phyloP scores from a whole-genome alignment of 2,329 filamentous ascomycete species.

The Hypoxylon sp. region DNA sequence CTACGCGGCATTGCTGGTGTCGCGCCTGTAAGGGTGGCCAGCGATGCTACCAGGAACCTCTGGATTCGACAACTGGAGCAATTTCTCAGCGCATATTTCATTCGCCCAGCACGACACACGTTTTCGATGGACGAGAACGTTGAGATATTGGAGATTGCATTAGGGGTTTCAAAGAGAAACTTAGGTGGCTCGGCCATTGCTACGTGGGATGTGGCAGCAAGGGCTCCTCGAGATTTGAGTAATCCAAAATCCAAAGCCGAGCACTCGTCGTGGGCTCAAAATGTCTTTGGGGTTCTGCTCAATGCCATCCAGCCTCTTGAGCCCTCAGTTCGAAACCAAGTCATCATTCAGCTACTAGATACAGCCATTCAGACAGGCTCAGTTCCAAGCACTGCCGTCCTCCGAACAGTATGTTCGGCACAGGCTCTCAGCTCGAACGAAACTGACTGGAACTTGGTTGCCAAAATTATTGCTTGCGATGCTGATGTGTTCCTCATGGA shows the following conservation, averaged over 20 bases:
- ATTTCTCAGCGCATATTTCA: slow-evolving; percentile 65
- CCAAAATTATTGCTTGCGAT: slow-evolving; percentile 60
- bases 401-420: slow-evolving; percentile 52
- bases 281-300: slow-evolving; percentile 47
- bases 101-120: slow-evolving; percentile 64
- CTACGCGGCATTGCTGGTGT: slow-evolving; percentile 52
- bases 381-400: slow-evolving; percentile 51
- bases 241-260: slow-evolving; percentile 51
- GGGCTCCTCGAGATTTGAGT: slow-evolving; percentile 47
- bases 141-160: slow-evolving; percentile 58
- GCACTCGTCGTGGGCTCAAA: slow-evolving; percentile 49
- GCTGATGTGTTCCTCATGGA: slow-evolving; percentile 60
- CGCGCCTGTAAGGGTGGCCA: slow-evolving; percentile 39
- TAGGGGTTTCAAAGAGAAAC: slow-evolving; percentile 56
- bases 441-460: slow-evolving; percentile 58
- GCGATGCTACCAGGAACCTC: slow-evolving; percentile 47
- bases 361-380: slow-evolving; percentile 54
- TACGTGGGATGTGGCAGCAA: slow-evolving; percentile 56
- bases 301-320: slow-evolving; percentile 40
- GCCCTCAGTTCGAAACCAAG: slow-evolving; percentile 44
- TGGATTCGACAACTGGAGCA: slow-evolving; percentile 64
- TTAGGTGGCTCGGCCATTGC: slow-evolving; percentile 58
- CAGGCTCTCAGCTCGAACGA: slow-evolving; percentile 46
- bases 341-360: slow-evolving; percentile 52
- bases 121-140: slow-evolving; percentile 61